Conservation (phyloP, 441 rosid species). For the Euphorbia corollata region DNA sequence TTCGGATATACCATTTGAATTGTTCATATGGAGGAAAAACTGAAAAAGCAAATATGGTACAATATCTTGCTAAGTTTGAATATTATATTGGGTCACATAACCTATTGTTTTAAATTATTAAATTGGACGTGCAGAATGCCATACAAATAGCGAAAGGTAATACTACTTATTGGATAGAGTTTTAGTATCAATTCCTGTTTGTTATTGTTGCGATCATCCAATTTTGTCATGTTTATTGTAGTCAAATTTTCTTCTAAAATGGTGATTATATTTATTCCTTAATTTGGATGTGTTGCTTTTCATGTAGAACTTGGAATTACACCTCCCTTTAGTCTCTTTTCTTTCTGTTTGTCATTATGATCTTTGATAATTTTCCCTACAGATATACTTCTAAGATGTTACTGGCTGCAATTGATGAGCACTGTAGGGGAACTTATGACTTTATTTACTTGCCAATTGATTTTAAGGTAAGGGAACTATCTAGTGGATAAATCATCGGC, state of each 20-base stretch:
- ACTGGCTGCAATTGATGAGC: slow-evolving; percentile 65
- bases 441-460: slow-evolving; percentile 69
- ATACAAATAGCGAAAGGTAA: neutral
- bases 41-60: neutral
- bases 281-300: slow-evolving; percentile 10
- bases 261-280: slow-evolving; percentile 3
- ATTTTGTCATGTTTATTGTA: neutral
- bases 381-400: slow-evolving; percentile 79
- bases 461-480: slow-evolving; percentile 46
- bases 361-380: slow-evolving; percentile 13
- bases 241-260: neutral
- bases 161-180: neutral
- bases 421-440: slow-evolving; percentile 59
- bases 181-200: neutral
- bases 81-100: neutral
- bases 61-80: neutral
- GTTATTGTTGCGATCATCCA: neutral
- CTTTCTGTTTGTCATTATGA: neutral
- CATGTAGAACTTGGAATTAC: neutral
- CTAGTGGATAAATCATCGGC: neutral
- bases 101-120: too few species aligned
- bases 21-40: neutral
- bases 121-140: neutral
- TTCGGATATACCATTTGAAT: neutral
- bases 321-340: neutral